These are phyloP conservation scores for Dichotomocladium elegans DNA, from an alignment of 371 early-diverging fungal species.

Conservation along the genomic window DNA sequence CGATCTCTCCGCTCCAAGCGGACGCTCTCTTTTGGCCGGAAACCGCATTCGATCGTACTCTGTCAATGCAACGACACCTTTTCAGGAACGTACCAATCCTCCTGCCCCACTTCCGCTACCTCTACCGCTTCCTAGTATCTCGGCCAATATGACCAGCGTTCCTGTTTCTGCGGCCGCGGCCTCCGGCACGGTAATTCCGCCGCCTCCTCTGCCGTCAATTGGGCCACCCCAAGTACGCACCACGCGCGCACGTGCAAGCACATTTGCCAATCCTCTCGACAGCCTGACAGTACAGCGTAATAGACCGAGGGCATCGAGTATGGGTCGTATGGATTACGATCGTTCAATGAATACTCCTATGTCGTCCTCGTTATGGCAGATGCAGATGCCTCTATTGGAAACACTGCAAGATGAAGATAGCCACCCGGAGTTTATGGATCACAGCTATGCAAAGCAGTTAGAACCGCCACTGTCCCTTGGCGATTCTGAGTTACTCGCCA, in stretches of 20 bases:
- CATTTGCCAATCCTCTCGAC: slow-evolving; percentile 36
- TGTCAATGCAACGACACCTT: slow-evolving; percentile 64
- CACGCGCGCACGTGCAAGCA: slow-evolving; percentile 23
- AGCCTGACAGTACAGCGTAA: slow-evolving; percentile 48
- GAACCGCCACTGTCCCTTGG: slow-evolving; percentile 37
- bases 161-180: background rate
- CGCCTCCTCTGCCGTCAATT: too few relatives aligned
- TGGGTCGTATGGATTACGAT: slow-evolving; percentile 53
- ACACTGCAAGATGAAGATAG: slow-evolving; percentile 36
- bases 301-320: slow-evolving; percentile 58
- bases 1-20: slow-evolving; percentile 18
- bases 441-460: background rate
- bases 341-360: slow-evolving; percentile 24
- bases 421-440: background rate
- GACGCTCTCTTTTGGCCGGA: slow-evolving; percentile 26
- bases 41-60: slow-evolving; percentile 70
- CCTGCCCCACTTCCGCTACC: slow-evolving; percentile 1
- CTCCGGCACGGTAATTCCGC: background rate
- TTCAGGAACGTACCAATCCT: slow-evolving; percentile 25
- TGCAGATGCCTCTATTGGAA: slow-evolving; percentile 41
- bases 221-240: background rate
- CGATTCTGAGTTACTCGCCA: slow-evolving; percentile 45
- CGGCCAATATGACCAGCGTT: background rate
- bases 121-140: background rate
- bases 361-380: slow-evolving; percentile 34